Percentiles rank a stretch among this genome's conserved stretches.
Conservation (phyloP, 805 yeast genomes). For the Ogataea saltuana region DNA sequence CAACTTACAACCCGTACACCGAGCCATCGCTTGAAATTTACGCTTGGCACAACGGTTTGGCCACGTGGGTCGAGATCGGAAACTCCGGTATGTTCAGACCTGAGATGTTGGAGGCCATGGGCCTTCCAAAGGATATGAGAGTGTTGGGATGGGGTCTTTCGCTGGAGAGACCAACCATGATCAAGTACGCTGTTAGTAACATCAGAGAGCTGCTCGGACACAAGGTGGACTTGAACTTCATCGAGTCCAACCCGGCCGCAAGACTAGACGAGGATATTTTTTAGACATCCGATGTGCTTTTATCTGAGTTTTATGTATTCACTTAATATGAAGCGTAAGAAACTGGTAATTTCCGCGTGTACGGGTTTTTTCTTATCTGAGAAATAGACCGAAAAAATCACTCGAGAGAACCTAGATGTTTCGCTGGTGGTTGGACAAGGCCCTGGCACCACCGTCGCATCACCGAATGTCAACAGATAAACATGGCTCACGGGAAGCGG, state of each 20-base stretch:
- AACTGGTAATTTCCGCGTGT: too few species aligned
- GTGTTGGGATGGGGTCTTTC: slow-evolving; percentile 98
- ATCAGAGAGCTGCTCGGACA: slow-evolving; percentile 97
- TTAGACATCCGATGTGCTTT: too few species aligned
- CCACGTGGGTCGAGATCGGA: slow-evolving; percentile 99
- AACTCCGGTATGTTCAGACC: slow-evolving; percentile 99
- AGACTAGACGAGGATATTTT: slow-evolving; percentile 80
- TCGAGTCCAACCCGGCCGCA: slow-evolving; percentile 96
- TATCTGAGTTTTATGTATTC: too few species aligned
- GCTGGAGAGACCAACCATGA: slow-evolving; percentile 98
- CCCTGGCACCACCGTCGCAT: neutral
- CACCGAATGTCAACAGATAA: neutral
- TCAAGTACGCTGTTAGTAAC: slow-evolving; percentile 92
- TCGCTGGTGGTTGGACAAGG: too few species aligned
- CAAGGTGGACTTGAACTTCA: slow-evolving; percentile 91
- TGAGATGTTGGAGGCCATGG: slow-evolving; percentile 98
- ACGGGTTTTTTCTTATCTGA: neutral
- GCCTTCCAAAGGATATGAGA: slow-evolving; percentile 89
- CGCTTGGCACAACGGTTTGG: slow-evolving; percentile 92
- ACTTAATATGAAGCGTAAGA: neutral
- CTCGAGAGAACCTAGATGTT: too few species aligned
- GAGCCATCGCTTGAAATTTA: slow-evolving; percentile 98
- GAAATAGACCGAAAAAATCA: too few species aligned
- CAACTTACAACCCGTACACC: slow-evolving; percentile 98
- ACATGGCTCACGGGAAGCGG: neutral